phyloP scores from a whole-genome alignment of 345 rosid genomes.

The Melaleuca quinquenervia region DNA sequence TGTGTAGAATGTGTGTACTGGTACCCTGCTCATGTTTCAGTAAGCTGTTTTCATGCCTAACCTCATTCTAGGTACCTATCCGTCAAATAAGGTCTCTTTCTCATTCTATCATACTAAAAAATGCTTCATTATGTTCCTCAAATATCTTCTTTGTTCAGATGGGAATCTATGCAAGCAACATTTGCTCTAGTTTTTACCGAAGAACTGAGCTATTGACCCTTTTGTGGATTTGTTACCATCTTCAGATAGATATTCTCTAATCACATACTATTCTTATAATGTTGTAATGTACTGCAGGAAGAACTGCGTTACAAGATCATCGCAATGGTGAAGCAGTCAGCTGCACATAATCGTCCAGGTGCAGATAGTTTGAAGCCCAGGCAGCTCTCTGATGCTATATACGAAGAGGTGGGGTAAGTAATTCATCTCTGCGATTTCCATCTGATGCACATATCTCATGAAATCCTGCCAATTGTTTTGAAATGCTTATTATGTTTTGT shows the following conservation, averaged over 20 bases:
- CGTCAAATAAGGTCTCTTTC: neutral
- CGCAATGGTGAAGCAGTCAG: constrained; percentile 60
- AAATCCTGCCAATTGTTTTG: neutral
- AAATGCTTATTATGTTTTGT: neutral
- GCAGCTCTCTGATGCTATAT: constrained; percentile 82
- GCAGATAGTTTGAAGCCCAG: constrained; percentile 74
- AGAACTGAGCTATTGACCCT: neutral
- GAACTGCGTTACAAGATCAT: constrained; percentile 57
- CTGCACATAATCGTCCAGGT: constrained; percentile 31
- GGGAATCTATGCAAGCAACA: neutral
- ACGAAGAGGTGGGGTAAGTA: constrained; percentile 73
- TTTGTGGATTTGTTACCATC: neutral
- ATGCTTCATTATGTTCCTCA: neutral
- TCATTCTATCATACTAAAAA: neutral
- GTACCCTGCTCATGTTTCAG: neutral
- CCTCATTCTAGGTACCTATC: neutral
- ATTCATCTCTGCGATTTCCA: neutral
- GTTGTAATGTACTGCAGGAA: constrained; percentile 28
- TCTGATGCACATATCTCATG: neutral
- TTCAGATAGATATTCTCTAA: neutral
- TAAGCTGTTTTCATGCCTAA: neutral
- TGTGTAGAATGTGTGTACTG: neutral
- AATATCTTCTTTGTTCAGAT: neutral
- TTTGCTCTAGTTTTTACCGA: neutral
- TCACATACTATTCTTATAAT: neutral